These are phyloP conservation scores for Luzula sylvatica DNA, from an alignment of 176 grass and related monocot species.

Conservation along the genomic window DNA sequence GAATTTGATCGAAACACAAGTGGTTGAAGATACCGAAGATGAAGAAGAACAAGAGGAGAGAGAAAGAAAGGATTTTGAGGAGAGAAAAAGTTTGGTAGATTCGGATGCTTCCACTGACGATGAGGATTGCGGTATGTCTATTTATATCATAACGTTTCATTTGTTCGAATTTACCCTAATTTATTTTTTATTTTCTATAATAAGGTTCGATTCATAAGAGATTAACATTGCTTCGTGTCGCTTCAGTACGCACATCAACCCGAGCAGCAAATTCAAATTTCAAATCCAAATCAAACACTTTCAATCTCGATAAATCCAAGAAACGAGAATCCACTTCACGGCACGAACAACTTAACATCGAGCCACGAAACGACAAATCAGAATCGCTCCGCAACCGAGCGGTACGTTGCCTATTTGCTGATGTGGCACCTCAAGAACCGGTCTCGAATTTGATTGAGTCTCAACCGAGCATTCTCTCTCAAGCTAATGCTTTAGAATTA, in stretches of 20 bases:
- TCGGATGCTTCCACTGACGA: constrained; percentile 24
- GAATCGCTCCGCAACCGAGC: neutral
- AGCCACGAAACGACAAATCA: constrained; percentile 32
- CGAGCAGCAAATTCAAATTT: constrained; percentile 10
- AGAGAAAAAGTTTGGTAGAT: neutral
- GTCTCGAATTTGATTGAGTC: too few species aligned
- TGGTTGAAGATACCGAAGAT: neutral
- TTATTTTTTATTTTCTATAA: neutral
- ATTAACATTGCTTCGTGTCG: constrained; percentile 15
- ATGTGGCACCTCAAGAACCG: constrained; percentile 43
- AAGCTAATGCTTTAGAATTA: constrained; percentile 66
- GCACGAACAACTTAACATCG: constrained; percentile 8
- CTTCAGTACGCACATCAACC: constrained; percentile 10
- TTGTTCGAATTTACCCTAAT: constrained; percentile 6
- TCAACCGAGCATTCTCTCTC: constrained; percentile 58
- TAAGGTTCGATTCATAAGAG: constrained; percentile 20
- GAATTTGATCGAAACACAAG: constrained; percentile 4
- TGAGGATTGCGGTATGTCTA: neutral
- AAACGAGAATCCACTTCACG: too few species aligned
- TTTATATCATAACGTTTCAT: too few species aligned
- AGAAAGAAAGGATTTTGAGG: constrained; percentile 2
- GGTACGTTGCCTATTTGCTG: constrained; percentile 58
- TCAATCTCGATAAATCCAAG: constrained; percentile 1
- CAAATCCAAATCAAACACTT: neutral
- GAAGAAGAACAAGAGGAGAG: neutral